phyloP scores from a whole-genome alignment of 805 yeast genomes.

The Lachancea cidri region DNA sequence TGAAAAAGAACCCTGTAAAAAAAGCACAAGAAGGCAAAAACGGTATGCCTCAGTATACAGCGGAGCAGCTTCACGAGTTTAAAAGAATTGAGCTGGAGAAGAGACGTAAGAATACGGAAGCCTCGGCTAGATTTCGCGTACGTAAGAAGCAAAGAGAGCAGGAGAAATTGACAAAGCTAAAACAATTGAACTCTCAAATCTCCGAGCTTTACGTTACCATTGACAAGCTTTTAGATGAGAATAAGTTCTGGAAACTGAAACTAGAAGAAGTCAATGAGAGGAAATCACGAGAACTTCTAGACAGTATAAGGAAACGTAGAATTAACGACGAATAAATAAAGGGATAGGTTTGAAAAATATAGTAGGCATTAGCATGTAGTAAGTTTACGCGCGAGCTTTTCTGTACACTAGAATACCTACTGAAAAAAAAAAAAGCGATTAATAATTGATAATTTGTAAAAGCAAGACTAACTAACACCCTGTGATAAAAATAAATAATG shows the following conservation, averaged over 20 bases:
- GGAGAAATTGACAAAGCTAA: conserved; percentile 19
- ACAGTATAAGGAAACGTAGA: conserved; percentile 22
- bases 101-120: conserved; percentile 85
- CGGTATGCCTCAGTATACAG: conserved; percentile 2
- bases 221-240: conserved; percentile 23
- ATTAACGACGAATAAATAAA: not conserved
- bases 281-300: conserved; percentile 23
- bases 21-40: not conserved
- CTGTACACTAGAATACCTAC: no score
- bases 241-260: conserved; percentile 27
- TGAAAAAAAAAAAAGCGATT: not conserved
- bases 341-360: not conserved
- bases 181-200: conserved; percentile 18
- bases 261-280: conserved; percentile 26
- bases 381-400: no score
- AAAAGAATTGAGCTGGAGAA: conserved; percentile 46
- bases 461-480: not conserved
- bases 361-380: no score
- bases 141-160: conserved; percentile 25
- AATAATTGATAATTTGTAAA: not conserved
- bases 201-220: conserved; percentile 19
- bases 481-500: not conserved
- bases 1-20: not conserved
- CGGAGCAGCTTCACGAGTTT: conserved; percentile 6
- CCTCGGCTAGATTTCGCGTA: conserved; percentile 88